phyloP scores from a whole-genome alignment of 2,329 filamentous ascomycete species.

The Diplocarpon rosae region DNA sequence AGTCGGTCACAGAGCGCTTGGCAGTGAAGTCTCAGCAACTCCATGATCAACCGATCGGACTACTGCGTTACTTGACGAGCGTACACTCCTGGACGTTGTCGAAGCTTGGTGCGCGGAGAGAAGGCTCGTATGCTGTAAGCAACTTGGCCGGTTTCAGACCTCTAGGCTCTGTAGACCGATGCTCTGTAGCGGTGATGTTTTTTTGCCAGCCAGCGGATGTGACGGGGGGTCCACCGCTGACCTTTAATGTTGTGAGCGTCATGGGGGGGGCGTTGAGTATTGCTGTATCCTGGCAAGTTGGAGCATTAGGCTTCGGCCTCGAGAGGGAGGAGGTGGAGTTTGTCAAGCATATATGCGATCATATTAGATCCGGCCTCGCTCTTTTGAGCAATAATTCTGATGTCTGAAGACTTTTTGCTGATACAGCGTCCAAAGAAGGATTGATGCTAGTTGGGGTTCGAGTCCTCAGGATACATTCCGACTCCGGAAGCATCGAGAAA shows the following conservation, averaged over 20 bases:
- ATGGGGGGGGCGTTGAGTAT: neutral
- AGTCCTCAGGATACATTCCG: too few relatives aligned
- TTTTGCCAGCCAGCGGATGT: slow-evolving; percentile 2
- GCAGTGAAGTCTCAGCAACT: neutral
- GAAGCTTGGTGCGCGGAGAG: neutral
- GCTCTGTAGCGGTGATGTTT: neutral
- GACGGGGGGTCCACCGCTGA: neutral
- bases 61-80: slow-evolving; percentile 1
- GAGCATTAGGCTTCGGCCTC: neutral
- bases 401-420: neutral
- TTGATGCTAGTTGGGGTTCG: too few relatives aligned
- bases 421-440: too few relatives aligned
- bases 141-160: neutral
- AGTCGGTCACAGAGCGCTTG: neutral
- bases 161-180: neutral
- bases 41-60: neutral
- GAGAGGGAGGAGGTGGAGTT: neutral
- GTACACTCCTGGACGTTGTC: neutral
- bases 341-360: neutral
- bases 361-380: neutral
- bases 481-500: too few relatives aligned
- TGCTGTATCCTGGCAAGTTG: neutral
- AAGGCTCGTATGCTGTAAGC: neutral
- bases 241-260: neutral
- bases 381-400: neutral